Evolutionary conservation across 257 asterid genomes (phyloP).

Genomic region (Marsdenia floribunda): DNA sequence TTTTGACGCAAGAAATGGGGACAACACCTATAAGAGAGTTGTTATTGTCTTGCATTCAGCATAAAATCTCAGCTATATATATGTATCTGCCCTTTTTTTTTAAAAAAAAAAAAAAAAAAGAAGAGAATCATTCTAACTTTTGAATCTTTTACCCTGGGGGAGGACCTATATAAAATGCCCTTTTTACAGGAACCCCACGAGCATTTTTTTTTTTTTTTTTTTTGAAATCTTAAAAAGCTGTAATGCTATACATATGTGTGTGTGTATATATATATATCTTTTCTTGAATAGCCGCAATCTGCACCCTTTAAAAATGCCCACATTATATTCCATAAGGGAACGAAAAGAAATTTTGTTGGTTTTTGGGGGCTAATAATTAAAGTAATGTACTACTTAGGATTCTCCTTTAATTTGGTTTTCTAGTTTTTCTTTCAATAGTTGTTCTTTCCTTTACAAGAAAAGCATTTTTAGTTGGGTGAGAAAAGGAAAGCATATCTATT

Average conservation of each 20-base stretch:
- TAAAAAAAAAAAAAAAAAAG: background rate
- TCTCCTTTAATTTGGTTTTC: conserved; percentile 14
- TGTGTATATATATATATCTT: background rate
- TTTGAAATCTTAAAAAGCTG: conserved; percentile 34
- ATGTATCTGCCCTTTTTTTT: conserved; percentile 2
- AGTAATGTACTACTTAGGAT: conserved; percentile 39
- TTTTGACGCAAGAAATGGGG: conserved; percentile 21
- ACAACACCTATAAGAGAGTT: conserved; percentile 17
- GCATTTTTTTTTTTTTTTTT: conserved; percentile 24
- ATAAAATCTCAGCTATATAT: conserved; percentile 35
- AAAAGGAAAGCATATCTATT: conserved; percentile 2
- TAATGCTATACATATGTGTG: conserved; percentile 12
- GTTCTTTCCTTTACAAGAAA: conserved; percentile 10
- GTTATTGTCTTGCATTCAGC: conserved; percentile 55
- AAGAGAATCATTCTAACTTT: conserved; percentile 48
- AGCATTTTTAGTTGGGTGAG: conserved; percentile 6
- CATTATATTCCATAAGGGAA: conserved; percentile 22
- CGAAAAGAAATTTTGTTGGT: conserved; percentile 34
- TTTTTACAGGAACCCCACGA: conserved; percentile 41
- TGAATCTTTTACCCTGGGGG: conserved; percentile 28
- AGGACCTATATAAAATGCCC: conserved; percentile 13
- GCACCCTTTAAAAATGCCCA: conserved; percentile 33
- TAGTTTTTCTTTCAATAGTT: background rate
- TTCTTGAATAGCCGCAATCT: conserved; percentile 12
- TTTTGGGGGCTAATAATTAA: conserved; percentile 16